Evolutionary conservation across 1,284 basidiomycete species (phyloP), one percentile per base, ranked within the genome.

Genomic region (Ustilago esculenta): DNA sequence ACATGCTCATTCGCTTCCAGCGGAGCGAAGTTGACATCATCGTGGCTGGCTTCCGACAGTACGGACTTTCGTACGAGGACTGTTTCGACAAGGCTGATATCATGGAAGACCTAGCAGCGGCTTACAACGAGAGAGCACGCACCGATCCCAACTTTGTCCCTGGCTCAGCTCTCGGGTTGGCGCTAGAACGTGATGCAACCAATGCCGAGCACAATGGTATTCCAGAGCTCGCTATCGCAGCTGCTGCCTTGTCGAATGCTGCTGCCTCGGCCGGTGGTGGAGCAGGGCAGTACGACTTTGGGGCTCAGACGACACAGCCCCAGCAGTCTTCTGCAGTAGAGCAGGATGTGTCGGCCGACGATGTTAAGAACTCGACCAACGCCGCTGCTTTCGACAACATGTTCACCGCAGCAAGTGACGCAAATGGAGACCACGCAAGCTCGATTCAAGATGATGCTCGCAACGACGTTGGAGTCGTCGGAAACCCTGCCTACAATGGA

Each of bases 31-130:
- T 90, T 21, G 83, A 86, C 52, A 89, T 90, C 73, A 93, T 92
- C 79, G 89, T 94, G 72, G 87, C 86, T 9, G 94, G 90, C 5
- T 85, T 96, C 39, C 87, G 90, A 73, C 94, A 96, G 83, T 94
- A 94, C 80, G 90, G 83, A 4, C 69, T 76, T 20, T 73, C 83
- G 14, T 85, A 83, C 56, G 92, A 92, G 77, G 91, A 93, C 76
- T 89, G 90, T 42, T 90, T 88, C 51, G 90, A 91, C 27, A 87
- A 90, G 71, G 90, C 91, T 1, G 84, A 85, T 32, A 87, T 90
- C 43, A 74, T 85, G 21, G 82, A 74, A 32, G 32, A 52, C 8
- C 25, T 72, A 1, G 54, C 66, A 1, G 58, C 56, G 2, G 61
- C 60, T 18, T 70, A 70, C 44, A 55, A 49, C 10, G 57, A 65